Base-by-base conservation (phyloP, 1,284 basidiomycete species). In the Mycena citricolor region DNA sequence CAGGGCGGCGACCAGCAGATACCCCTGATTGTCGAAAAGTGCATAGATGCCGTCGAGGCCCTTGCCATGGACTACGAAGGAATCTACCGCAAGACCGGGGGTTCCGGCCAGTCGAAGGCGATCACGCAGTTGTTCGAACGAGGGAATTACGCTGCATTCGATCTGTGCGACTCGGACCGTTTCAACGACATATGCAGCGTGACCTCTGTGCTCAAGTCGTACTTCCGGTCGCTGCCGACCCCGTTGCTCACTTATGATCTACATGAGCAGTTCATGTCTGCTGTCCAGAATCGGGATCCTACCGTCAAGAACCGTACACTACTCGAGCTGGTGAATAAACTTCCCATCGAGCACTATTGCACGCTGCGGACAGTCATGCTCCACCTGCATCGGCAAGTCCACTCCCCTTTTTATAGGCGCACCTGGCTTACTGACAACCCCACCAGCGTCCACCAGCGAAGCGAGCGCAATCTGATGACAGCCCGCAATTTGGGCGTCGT, bases 171-270 rank as follows among this genome's bases (percentile, higher is more conserved):
- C 62, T 70, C 76, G 5, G 89, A 98, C 56, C 76, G 83, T 25
- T 99, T 97, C 76, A 97, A 97, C 70, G 97, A 99, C 63, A 91
- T 99, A 44, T 94, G 90, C 61, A 93, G 92, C 47, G 84, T 98
- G 57, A 99, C 97, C 0, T 95, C 93, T 16, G 94, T 97, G 29
- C 76, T 99, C 57, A 99, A 99, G 75, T 91, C 87, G 31, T 99
- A 98, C 69, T 93, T 99, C 79, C 83, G 95, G 33, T 77, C 83
- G 33, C 70, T 99, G 26, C 95, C 95, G 2, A 79, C 87, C 46
- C 97, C 97, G 2, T 71, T 99, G 29, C 71, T 98, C 51, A 97
- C 97, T 0, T 91, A 84, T 60, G 86, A 88, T 47, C 76, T 97
- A 17, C 94, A 99, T 57, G 92, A 97, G 56, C 81, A 85, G 57